phyloP scores from a whole-genome alignment of 352 stramenopile genomes.

The Phytophthora citrophthora region DNA sequence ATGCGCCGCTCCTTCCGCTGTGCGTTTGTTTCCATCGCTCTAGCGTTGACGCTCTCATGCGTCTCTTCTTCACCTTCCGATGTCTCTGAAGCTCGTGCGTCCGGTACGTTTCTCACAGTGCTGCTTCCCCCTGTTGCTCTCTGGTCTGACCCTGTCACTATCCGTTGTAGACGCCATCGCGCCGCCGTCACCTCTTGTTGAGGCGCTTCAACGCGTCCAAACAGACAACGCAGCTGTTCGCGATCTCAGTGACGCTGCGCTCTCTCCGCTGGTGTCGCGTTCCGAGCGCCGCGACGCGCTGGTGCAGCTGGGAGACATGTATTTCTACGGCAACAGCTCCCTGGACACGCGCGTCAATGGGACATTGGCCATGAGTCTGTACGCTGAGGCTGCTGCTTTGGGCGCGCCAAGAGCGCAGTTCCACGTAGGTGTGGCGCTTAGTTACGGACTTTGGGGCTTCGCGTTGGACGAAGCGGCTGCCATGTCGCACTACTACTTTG shows the following conservation, averaged over 20 bases:
- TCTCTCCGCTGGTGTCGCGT: constrained; percentile 33
- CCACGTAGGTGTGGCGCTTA: constrained; percentile 83
- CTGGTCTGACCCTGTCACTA: constrained; percentile 7
- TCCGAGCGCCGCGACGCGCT: constrained; percentile 57
- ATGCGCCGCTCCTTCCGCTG: constrained; percentile 28
- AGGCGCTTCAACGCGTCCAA: constrained; percentile 29
- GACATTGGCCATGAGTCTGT: constrained; percentile 75
- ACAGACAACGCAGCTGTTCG: constrained; percentile 38
- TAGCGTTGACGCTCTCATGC: constrained; percentile 12
- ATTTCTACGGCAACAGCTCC: constrained; percentile 81
- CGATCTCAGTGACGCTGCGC: constrained; percentile 54
- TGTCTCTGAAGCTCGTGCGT: constrained; percentile 30
- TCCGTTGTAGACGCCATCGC: constrained; percentile 25
- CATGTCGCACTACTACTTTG: constrained; percentile 88
- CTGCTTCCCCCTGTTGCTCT: not conserved
- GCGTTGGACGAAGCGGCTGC: constrained; percentile 65
- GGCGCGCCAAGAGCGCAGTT: constrained; percentile 81
- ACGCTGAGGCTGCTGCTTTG: constrained; percentile 58
- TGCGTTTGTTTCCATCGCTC: constrained; percentile 12
- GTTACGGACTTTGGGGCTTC: constrained; percentile 83
- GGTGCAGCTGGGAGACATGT: constrained; percentile 74
- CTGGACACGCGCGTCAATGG: constrained; percentile 67
- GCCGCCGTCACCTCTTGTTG: constrained; percentile 31
- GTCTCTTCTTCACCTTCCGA: constrained; percentile 14
- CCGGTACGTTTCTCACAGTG: constrained; percentile 13